phyloP scores from a whole-genome alignment of 1,284 basidiomycete species.

The Trichosporon inkin region DNA sequence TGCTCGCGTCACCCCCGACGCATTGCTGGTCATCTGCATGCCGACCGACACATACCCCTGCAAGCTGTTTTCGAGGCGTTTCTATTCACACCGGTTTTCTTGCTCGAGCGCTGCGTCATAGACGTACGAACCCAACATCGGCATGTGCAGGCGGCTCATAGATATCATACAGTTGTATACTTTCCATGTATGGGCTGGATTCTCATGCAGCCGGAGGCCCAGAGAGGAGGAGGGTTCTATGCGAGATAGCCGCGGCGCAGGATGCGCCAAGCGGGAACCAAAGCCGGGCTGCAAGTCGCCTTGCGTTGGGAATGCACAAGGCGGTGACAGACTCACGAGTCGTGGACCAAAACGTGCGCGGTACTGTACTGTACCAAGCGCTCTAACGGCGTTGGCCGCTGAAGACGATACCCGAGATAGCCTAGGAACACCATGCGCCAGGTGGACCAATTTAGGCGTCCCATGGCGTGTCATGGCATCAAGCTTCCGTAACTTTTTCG shows the following conservation, averaged over 20 bases:
- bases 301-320: too few relatives aligned
- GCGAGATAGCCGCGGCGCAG: too few relatives aligned
- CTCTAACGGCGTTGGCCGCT: too few relatives aligned
- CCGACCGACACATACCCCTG: neutral
- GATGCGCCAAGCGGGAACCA: too few relatives aligned
- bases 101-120: neutral
- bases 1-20: neutral
- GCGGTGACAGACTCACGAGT: too few relatives aligned
- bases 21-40: neutral
- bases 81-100: neutral
- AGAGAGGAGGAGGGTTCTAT: too few relatives aligned
- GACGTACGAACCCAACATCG: neutral
- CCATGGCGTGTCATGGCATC: neutral
- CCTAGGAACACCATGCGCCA: neutral
- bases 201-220: neutral
- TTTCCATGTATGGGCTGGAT: slow-evolving; percentile 6
- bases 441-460: neutral
- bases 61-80: neutral
- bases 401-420: too few relatives aligned
- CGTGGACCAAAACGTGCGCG: too few relatives aligned
- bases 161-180: slow-evolving; percentile 7
- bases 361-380: too few relatives aligned
- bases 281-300: too few relatives aligned
- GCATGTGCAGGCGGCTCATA: neutral
- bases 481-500: slow-evolving; percentile 4